phyloP scores from a whole-genome alignment of 75 land plant species.

The Gnetum montanum region DNA sequence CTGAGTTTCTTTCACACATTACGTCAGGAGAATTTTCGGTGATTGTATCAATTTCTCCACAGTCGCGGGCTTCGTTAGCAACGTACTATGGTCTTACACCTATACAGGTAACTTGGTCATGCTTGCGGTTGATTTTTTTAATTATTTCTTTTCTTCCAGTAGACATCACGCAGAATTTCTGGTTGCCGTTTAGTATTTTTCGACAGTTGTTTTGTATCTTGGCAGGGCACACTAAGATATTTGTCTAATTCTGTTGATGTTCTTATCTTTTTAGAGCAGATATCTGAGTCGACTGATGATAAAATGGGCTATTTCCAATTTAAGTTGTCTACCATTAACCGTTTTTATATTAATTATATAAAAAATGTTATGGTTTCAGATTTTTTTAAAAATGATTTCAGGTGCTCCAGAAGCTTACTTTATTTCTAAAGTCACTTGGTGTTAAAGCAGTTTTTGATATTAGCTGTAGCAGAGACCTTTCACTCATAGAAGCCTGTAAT shows the following conservation, averaged over 20 bases:
- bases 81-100: slow-evolving; percentile 74
- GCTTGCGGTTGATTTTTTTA: not conserved
- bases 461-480: slow-evolving; percentile 88
- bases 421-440: slow-evolving; percentile 83
- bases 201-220: not conserved
- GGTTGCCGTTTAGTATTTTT: not conserved
- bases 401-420: slow-evolving; percentile 76
- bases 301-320: too few relatives aligned
- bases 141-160: too few relatives aligned
- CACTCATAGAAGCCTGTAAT: slow-evolving; percentile 84
- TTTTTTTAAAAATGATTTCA: slow-evolving; percentile 6
- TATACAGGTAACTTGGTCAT: slow-evolving; percentile 68
- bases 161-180: not conserved
- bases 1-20: slow-evolving; percentile 66
- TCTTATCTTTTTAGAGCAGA: not conserved
- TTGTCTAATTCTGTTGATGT: not conserved
- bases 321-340: too few relatives aligned
- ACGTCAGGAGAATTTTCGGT: slow-evolving; percentile 44
- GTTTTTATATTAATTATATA: too few relatives aligned
- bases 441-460: slow-evolving; percentile 97
- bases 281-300: too few relatives aligned
- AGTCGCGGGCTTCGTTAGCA: slow-evolving; percentile 92
- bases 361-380: too few relatives aligned
- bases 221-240: not conserved
- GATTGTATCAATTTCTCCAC: slow-evolving; percentile 87